Conservation (phyloP, 257 asterid species). For the Mentha longifolia region DNA sequence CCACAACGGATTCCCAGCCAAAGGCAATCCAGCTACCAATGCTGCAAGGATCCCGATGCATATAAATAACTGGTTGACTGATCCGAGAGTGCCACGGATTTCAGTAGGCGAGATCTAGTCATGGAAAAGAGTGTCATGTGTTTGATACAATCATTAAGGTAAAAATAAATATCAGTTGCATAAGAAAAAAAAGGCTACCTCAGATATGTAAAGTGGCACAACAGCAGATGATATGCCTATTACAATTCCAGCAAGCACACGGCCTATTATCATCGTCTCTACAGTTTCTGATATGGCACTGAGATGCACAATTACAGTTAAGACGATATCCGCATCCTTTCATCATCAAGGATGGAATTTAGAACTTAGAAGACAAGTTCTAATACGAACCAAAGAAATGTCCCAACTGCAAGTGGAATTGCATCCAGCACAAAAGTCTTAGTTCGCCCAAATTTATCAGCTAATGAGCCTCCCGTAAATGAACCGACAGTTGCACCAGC, state of each 20-base stretch:
- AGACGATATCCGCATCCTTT: slow-evolving; percentile 10
- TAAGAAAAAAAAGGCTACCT: slow-evolving; percentile 51
- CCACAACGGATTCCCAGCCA: slow-evolving; percentile 94
- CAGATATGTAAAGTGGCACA: slow-evolving; percentile 98
- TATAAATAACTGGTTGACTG: slow-evolving; percentile 89
- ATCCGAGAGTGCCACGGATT: slow-evolving; percentile 97
- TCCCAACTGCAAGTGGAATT: slow-evolving; percentile 85
- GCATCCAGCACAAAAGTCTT: slow-evolving; percentile 90
- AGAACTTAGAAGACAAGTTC: slow-evolving; percentile 18
- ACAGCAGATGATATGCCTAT: slow-evolving; percentile 97
- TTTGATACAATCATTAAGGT: slow-evolving; percentile 23
- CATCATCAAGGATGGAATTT: slow-evolving; percentile 13
- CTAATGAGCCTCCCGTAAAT: slow-evolving; percentile 96
- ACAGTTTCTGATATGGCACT: slow-evolving; percentile 86
- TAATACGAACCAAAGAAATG: slow-evolving; percentile 78
- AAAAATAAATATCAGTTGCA: neutral
- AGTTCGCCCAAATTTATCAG: slow-evolving; percentile 94
- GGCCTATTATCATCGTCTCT: slow-evolving; percentile 90
- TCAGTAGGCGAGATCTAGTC: slow-evolving; percentile 93
- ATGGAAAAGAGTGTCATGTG: slow-evolving; percentile 40
- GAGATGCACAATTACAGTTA: slow-evolving; percentile 35
- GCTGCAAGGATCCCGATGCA: slow-evolving; percentile 97
- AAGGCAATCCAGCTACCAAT: slow-evolving; percentile 93
- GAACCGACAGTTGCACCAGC: slow-evolving; percentile 99
- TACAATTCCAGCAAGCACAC: slow-evolving; percentile 88